Base-by-base conservation (phyloP, 1,284 basidiomycete genomes). In the Fomitiporia mediterranea region DNA sequence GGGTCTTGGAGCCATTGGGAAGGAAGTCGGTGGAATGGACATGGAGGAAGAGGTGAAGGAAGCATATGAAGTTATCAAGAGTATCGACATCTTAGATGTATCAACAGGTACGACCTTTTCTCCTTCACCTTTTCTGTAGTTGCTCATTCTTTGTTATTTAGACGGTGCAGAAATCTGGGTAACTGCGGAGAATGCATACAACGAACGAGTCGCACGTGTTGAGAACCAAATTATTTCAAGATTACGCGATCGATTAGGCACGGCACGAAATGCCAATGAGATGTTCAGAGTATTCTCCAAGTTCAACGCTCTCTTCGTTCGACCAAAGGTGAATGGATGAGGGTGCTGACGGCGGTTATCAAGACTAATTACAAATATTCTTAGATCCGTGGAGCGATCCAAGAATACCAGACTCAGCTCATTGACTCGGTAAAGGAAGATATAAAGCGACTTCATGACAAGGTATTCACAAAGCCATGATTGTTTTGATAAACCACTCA, bases 251-350 rank as follows among this genome's bases (percentile, higher is more conserved):
- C 79, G 93, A 57, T 80, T 99, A 19, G 97, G 92, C n/a, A 96
- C 93, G 8, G 95, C 96, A 25, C 80, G 93, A 50, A 98, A 97
- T 67, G 96, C 97, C 1, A 96, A 97, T 67, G 96, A 98, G 74
- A 99, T 98, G 95, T 98, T 99, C 73, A 83, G 95, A 53, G 96
- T 98, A 47, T 96, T 99, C 71, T 96, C 93, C 4, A 97, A 97
- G 72, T 99, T 98, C 78, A 98, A 99, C 71, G 91, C 92, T 1
- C 75, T 99, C 32, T 98, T 99, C 68, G 95, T 99, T 32, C 81
- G 97, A 59, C 96, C 95, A n/a, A 98, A 98, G 83, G 93, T 92
- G 51, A 46, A 77, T 52, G 2, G 11, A 3, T 47, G 17, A 48
- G 17, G 28, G 30, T 28, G 8, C 5, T 50, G 27, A 32, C 23